phyloP scores from a whole-genome alignment of 2,329 filamentous ascomycete genomes.

The Botrytis hyacinthi region DNA sequence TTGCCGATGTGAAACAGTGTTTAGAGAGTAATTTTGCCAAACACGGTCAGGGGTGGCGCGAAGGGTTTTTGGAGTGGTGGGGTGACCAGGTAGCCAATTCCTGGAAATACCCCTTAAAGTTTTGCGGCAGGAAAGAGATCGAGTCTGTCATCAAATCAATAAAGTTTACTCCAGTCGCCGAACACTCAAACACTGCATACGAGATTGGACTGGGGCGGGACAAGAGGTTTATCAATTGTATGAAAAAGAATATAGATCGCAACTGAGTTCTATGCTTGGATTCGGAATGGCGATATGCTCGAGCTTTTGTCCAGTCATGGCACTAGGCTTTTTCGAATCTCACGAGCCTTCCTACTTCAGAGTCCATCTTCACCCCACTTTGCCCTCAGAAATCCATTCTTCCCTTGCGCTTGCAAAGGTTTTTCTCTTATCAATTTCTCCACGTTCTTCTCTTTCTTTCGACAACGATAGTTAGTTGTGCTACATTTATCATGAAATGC shows the following conservation, averaged over 20 bases:
- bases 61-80: neutral
- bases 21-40: neutral
- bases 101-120: neutral
- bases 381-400: neutral
- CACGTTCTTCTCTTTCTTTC: neutral
- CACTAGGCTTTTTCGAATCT: neutral
- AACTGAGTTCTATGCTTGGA: neutral
- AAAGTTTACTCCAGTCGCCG: neutral
- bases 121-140: neutral
- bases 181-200: neutral
- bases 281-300: neutral
- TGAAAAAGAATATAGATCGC: neutral
- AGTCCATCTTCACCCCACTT: neutral
- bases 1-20: neutral
- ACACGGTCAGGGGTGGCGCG: neutral
- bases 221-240: neutral
- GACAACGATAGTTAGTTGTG: neutral
- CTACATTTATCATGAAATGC: neutral
- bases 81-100: neutral
- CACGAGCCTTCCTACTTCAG: neutral
- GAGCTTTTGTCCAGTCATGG: neutral
- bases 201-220: neutral
- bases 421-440: neutral
- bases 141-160: neutral
- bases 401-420: neutral